Percentiles rank a stretch among this genome's conserved stretches.
Conservation (phyloP, 805 yeast genomes). For the Candida nanaspora region DNA sequence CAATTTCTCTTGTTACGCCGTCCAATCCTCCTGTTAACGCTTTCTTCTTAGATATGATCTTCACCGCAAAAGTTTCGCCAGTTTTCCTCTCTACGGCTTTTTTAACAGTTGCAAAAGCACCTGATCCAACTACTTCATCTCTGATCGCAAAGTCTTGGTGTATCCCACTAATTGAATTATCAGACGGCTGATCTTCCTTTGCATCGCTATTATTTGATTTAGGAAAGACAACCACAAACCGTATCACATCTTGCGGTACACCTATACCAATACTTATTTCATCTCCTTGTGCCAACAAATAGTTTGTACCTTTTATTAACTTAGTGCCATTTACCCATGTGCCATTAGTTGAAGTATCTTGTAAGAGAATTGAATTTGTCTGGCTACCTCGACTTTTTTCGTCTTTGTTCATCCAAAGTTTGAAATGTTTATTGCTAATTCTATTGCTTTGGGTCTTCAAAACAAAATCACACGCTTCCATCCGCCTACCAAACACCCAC, state of each 20-base stretch:
- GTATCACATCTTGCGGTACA: conserved; percentile 58
- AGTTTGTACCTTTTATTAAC: conserved; percentile 69
- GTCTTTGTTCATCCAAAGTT: conserved; percentile 56
- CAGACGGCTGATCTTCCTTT: conserved; percentile 3
- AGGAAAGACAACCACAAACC: conserved; percentile 46
- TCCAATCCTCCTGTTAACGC: conserved; percentile 67
- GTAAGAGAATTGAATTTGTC: conserved; percentile 39
- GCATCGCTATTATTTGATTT: conserved; percentile 7
- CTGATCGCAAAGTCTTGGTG: conserved; percentile 57
- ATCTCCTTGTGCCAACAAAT: conserved; percentile 85
- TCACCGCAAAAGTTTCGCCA: conserved; percentile 85
- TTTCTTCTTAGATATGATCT: conserved; percentile 78
- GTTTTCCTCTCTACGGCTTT: conserved; percentile 82
- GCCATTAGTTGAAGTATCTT: conserved; percentile 86
- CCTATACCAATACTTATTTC: conserved; percentile 89
- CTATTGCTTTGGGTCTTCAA: conserved; percentile 55
- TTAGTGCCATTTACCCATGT: conserved; percentile 75
- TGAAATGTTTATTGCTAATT: conserved; percentile 66
- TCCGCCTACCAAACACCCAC: conserved; percentile 62
- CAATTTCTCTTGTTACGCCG: conserved; percentile 83
- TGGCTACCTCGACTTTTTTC: conserved; percentile 30
- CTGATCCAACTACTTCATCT: conserved; percentile 88
- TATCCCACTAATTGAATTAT: conserved; percentile 19
- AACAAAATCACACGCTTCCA: conserved; percentile 50
- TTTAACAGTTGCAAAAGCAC: conserved; percentile 96